These are phyloP conservation scores for Podaxis sp. DNA, from an alignment of 768 basidiomycete genomes.

Conservation along the genomic window DNA sequence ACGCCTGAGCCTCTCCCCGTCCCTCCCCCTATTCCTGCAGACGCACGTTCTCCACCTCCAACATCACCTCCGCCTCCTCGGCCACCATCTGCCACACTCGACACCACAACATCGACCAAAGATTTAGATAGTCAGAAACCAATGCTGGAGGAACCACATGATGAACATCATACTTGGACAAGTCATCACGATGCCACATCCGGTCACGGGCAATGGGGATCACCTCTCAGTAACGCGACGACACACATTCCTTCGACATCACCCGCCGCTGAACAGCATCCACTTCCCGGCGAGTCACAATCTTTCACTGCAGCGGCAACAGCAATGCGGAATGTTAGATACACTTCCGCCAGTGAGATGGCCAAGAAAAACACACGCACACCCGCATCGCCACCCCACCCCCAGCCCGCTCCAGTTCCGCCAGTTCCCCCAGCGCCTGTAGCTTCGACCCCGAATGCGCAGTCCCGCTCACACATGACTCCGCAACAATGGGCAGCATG, in stretches of 20 bases:
- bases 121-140: not conserved
- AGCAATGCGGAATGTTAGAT: constrained; percentile 19
- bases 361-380: constrained; percentile 19
- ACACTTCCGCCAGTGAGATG: constrained; percentile 25
- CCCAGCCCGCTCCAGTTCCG: constrained; percentile 16
- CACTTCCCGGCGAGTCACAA: constrained; percentile 4
- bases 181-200: constrained; percentile 17
- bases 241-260: not conserved
- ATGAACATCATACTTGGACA: constrained; percentile 21
- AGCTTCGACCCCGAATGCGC: not conserved
- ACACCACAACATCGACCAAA: not conserved
- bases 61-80: constrained; percentile 3
- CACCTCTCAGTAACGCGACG: constrained; percentile 17
- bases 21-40: not conserved
- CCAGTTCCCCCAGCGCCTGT: not conserved
- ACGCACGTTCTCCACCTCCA: not conserved
- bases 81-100: not conserved
- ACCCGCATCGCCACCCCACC: constrained; percentile 18
- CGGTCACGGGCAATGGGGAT: constrained; percentile 19
- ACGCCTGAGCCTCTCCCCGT: not conserved
- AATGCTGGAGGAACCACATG: constrained; percentile 17
- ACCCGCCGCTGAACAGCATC: not conserved
- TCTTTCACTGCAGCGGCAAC: constrained; percentile 25
- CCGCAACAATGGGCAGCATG: constrained; percentile 20
- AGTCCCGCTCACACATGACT: constrained; percentile 1